Evolutionary conservation across 306 rosid genomes (phyloP).

Genomic region (Acacia acuminata): DNA sequence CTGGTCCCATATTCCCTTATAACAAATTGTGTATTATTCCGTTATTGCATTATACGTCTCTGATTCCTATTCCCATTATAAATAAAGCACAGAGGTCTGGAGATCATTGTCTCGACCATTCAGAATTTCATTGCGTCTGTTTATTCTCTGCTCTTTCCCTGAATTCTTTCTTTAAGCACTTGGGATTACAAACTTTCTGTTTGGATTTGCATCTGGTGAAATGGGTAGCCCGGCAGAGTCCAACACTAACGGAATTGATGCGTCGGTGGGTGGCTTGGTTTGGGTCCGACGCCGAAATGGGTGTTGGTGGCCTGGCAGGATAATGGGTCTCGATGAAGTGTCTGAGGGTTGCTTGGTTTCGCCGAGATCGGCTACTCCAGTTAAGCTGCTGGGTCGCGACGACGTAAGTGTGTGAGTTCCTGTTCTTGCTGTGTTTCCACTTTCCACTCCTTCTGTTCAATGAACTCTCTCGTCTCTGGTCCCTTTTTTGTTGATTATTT

Average conservation of each 20-base stretch:
- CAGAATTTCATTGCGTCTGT: too few species aligned
- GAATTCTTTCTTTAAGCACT: too few species aligned
- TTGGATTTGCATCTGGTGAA: constrained; percentile 21
- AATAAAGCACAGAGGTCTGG: too few species aligned
- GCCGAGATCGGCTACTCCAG: constrained; percentile 85
- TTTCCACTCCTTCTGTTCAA: not conserved
- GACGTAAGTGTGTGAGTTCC: constrained; percentile 76
- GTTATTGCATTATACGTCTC: too few species aligned
- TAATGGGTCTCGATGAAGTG: constrained; percentile 69
- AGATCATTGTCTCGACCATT: too few species aligned
- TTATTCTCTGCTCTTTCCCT: too few species aligned
- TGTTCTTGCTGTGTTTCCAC: not conserved
- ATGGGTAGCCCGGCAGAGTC: constrained; percentile 67
- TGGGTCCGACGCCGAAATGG: constrained; percentile 90
- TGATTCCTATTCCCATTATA: too few species aligned
- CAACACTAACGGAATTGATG: constrained; percentile 56
- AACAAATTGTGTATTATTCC: too few species aligned
- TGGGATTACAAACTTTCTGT: constrained; percentile 31
- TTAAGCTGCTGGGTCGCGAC: constrained; percentile 79
- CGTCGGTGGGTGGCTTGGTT: constrained; percentile 70
- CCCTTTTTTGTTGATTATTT: not conserved
- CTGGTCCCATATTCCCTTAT: too few species aligned
- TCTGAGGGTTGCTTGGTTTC: constrained; percentile 61
- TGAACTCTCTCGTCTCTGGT: not conserved
- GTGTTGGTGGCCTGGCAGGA: constrained; percentile 93